Conservation (phyloP, 208 protist genomes). For the Trypanosoma theileri region DNA sequence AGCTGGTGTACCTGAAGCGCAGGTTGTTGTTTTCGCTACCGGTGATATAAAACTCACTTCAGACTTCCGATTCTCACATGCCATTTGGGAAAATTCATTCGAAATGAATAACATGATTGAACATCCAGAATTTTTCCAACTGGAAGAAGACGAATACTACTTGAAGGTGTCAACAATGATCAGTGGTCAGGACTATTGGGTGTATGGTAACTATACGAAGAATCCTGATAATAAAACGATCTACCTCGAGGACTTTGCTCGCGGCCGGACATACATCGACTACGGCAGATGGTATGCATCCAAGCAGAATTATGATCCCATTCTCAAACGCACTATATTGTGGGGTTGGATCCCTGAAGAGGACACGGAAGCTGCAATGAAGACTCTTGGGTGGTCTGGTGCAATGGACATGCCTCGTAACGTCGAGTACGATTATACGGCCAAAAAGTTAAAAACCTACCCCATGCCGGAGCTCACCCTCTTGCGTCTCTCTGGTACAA, state of each 20-base stretch:
- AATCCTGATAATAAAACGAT: conserved; percentile 26
- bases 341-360: conserved; percentile 53
- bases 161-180: conserved; percentile 50
- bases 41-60: conserved; percentile 39
- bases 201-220: conserved; percentile 36
- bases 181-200: conserved; percentile 42
- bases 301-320: conserved; percentile 53
- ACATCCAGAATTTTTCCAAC: conserved; percentile 52
- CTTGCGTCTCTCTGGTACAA: conserved; percentile 21
- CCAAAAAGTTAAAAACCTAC: conserved; percentile 33
- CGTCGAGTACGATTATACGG: conserved; percentile 37
- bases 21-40: conserved; percentile 47
- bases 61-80: conserved; percentile 50
- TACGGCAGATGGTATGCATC: conserved; percentile 47
- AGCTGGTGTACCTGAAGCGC: background rate
- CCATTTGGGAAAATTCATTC: conserved; percentile 40
- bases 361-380: conserved; percentile 27
- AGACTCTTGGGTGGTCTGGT: conserved; percentile 38
- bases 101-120: conserved; percentile 42
- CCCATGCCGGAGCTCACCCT: conserved; percentile 38
- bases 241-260: conserved; percentile 33
- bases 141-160: conserved; percentile 39
- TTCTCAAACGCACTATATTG: conserved; percentile 45
- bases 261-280: conserved; percentile 46
- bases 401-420: conserved; percentile 46